These are phyloP conservation scores for Kodamaea suecica DNA, from an alignment of 1,139 yeast species.

Conservation along the genomic window DNA sequence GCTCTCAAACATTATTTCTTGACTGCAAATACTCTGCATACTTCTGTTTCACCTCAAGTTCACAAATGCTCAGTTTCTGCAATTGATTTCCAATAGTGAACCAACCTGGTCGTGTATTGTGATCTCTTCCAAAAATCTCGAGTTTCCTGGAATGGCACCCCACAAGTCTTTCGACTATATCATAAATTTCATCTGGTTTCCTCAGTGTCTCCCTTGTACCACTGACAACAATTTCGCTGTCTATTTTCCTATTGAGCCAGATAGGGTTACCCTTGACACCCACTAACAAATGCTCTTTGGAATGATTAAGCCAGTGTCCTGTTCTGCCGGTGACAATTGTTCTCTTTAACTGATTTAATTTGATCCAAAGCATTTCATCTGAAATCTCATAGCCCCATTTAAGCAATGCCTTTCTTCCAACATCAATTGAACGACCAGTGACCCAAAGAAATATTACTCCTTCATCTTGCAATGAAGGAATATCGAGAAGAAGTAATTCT, in stretches of 20 bases:
- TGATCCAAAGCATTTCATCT: constrained; percentile 88
- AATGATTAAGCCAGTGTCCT: constrained; percentile 95
- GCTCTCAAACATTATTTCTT: too few species aligned
- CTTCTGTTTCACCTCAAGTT: constrained; percentile 50
- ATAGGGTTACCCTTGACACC: constrained; percentile 77
- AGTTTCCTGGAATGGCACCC: constrained; percentile 74
- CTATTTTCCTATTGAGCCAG: constrained; percentile 69
- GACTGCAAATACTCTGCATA: not conserved
- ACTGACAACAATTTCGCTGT: constrained; percentile 75
- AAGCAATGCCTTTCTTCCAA: constrained; percentile 71
- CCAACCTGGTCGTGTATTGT: constrained; percentile 89
- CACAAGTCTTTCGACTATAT: constrained; percentile 78
- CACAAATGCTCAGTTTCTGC: constrained; percentile 56
- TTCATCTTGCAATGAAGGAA: constrained; percentile 71
- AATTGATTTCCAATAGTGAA: constrained; percentile 83
- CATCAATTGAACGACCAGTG: constrained; percentile 87
- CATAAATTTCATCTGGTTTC: constrained; percentile 88
- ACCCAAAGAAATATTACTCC: constrained; percentile 89
- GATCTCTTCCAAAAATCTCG: constrained; percentile 86
- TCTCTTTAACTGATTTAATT: constrained; percentile 79
- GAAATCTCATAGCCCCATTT: constrained; percentile 80
- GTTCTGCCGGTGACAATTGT: constrained; percentile 95
- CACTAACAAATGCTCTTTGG: constrained; percentile 84
- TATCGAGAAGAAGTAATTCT: constrained; percentile 64
- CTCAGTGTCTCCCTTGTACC: constrained; percentile 84